Evolutionary conservation across 768 basidiomycete species (phyloP).

Genomic region (Mycena latifolia): DNA sequence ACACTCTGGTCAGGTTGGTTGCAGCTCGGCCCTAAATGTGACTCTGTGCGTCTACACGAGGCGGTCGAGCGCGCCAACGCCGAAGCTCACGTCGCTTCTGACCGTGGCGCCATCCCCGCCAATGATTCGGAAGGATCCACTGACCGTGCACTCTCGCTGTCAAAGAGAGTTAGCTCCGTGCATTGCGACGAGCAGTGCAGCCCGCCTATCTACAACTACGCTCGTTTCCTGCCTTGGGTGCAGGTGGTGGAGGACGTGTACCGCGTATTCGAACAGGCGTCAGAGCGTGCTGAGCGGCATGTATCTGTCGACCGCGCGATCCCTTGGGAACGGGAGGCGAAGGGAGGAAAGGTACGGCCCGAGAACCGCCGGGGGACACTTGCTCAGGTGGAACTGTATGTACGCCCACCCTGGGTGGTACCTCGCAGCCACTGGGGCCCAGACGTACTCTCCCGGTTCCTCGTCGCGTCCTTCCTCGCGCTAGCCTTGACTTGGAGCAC

Average conservation of each 20-base stretch:
- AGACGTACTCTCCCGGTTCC: conserved; percentile 37
- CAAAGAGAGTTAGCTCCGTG: not conserved
- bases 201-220: conserved; percentile 34
- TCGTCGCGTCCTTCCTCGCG: conserved; percentile 38
- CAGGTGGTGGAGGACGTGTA: conserved; percentile 18
- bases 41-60: conserved; percentile 43
- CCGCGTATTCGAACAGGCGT: conserved; percentile 38
- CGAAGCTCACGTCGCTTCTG: conserved; percentile 41
- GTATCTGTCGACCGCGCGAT: conserved; percentile 32
- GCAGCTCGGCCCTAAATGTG: conserved; percentile 55
- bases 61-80: conserved; percentile 47
- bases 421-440: conserved; percentile 35
- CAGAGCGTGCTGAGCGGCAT: conserved; percentile 35
- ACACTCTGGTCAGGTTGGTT: conserved; percentile 50
- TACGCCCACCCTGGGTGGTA: conserved; percentile 7
- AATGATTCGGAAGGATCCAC: not conserved
- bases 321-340: conserved; percentile 32
- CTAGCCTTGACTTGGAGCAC: conserved; percentile 47
- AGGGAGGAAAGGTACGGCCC: conserved; percentile 6
- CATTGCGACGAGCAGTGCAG: conserved; percentile 33
- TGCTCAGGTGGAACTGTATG: conserved; percentile 37
- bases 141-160: conserved; percentile 26
- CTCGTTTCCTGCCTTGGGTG: conserved; percentile 30
- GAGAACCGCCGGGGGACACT: conserved; percentile 37
- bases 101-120: conserved; percentile 2